A percentile compares a stretch with the other conserved stretches of the same genome.
Evolutionary conservation across 768 basidiomycete genomes (phyloP).

Genomic region (Rhizopogon vesiculosus): DNA sequence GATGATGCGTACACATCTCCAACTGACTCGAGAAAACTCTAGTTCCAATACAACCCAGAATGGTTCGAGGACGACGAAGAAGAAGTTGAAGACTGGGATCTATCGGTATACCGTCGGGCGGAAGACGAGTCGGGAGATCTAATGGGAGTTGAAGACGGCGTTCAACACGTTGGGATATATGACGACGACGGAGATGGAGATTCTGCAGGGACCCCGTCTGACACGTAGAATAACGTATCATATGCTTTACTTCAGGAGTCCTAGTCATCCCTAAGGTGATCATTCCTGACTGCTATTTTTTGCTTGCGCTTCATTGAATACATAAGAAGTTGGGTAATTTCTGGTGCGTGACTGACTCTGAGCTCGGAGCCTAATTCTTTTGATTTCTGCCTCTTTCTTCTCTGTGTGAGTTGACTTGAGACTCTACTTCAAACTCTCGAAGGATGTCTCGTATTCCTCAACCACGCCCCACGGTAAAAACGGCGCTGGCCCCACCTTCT

Average conservation of each 20-base stretch:
- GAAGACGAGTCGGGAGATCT: slow-evolving; percentile 34
- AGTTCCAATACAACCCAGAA: slow-evolving; percentile 96
- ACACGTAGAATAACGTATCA: background rate
- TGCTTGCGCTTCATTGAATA: background rate
- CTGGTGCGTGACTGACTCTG: background rate
- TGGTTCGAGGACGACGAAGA: slow-evolving; percentile 83
- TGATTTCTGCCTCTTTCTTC: background rate
- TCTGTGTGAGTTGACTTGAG: background rate
- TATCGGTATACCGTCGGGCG: slow-evolving; percentile 45
- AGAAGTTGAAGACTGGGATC: slow-evolving; percentile 46
- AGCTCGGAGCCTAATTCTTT: background rate
- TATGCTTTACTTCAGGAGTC: background rate
- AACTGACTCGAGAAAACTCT: slow-evolving; percentile 7
- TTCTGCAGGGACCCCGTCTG: background rate
- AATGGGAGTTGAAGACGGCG: slow-evolving; percentile 9
- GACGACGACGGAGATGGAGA: slow-evolving; percentile 7
- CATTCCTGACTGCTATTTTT: background rate
- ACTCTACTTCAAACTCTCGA: background rate
- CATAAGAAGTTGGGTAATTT: background rate
- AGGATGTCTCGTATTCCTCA: slow-evolving; percentile 40
- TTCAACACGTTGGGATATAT: slow-evolving; percentile 15
- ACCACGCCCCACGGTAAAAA: slow-evolving; percentile 24
- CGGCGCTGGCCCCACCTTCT: slow-evolving; percentile 21
- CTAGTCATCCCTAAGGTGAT: too few relatives aligned
- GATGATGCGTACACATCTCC: background rate